phyloP scores from a whole-genome alignment of 345 rosid genomes.

The Eucalyptus decipiens region DNA sequence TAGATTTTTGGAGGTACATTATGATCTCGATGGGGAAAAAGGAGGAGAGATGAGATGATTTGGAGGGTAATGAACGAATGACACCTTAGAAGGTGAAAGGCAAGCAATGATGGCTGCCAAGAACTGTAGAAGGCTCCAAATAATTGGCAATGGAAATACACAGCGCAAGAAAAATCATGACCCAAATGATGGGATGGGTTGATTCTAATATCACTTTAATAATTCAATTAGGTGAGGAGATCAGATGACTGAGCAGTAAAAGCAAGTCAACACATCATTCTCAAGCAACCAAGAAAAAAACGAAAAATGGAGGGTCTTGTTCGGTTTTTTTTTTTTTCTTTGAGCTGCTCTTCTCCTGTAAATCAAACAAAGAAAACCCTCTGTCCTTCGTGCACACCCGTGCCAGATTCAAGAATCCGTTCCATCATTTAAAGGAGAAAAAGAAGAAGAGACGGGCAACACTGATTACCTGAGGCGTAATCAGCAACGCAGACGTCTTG shows the following conservation, averaged over 20 bases:
- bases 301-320: background rate
- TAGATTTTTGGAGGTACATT: background rate
- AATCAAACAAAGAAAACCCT: background rate
- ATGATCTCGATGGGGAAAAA: background rate
- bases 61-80: background rate
- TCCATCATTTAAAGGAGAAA: background rate
- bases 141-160: background rate
- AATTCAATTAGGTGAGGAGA: background rate
- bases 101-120: background rate
- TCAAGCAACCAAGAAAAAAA: background rate
- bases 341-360: background rate
- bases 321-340: background rate
- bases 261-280: background rate
- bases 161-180: background rate
- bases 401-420: background rate
- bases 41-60: background rate
- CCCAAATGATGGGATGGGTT: background rate
- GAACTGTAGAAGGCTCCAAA: background rate
- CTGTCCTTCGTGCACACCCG: background rate
- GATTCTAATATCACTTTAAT: background rate
- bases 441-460: background rate
- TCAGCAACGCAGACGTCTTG: constrained; percentile 93
- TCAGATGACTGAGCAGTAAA: background rate
- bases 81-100: background rate
- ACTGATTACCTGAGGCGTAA: constrained; percentile 8